Percentiles rank a stretch among this genome's conserved stretches.
These are phyloP conservation scores for Rhododendron ferrugineum DNA, from an alignment of 148 eudicot species.

Conservation along the genomic window DNA sequence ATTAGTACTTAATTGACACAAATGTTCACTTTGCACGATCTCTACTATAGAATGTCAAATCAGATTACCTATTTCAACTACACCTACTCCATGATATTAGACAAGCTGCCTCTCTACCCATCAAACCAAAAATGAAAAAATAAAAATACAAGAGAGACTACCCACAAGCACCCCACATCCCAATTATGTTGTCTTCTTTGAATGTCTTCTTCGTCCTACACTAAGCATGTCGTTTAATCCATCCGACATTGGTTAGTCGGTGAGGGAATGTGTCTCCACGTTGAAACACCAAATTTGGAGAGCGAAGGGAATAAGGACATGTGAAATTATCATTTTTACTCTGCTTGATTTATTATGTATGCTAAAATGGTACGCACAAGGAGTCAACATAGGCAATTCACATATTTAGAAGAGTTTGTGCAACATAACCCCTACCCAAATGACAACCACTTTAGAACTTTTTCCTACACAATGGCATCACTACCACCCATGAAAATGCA, in stretches of 20 bases:
- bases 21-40: neutral
- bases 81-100: neutral
- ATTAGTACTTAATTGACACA: neutral
- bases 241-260: neutral
- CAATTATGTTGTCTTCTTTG: neutral
- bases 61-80: neutral
- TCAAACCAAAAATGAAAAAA: neutral
- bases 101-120: neutral
- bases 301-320: neutral
- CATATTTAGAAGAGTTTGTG: neutral
- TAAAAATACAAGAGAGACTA: neutral
- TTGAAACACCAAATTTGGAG: neutral
- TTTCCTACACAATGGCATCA: neutral
- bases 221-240: neutral
- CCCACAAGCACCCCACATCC: neutral
- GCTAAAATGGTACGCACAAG: neutral
- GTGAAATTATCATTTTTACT: neutral
- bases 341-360: neutral
- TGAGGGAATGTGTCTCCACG: neutral
- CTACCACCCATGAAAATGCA: neutral
- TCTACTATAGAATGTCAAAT: neutral
- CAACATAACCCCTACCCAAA: neutral
- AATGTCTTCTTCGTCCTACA: neutral
- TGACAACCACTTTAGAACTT: neutral
- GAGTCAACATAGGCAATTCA: neutral